Base-by-base conservation (phyloP, 441 rosid genomes). In the Flueggea neowawraea region DNA sequence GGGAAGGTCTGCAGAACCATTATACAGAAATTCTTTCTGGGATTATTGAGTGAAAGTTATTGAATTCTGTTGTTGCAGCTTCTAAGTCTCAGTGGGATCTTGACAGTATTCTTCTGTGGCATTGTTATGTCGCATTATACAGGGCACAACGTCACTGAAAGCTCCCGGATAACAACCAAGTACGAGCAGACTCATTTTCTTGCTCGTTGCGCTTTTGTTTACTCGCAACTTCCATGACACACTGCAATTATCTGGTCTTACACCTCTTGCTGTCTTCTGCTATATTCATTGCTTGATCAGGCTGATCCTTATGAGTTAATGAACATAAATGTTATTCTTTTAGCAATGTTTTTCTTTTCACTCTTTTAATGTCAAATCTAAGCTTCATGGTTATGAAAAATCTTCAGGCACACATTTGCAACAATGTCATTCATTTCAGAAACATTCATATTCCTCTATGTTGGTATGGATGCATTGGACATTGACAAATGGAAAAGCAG, bases 71-170 rank as follows among this genome's bases (percentile, higher is more conserved):
- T 56, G 49, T 52, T 75, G 82, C 86, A 85, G 91, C 79, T 83
- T 16, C 33, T 80, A 53, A 73, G 50, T 65, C 82, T 85, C 54
- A 85, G 91, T 58, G 91, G 91, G 15, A 85, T 83, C 69, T 69
- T 85, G 66, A 83, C 91, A 61, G 64, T 85, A 59, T 85, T 85
- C 78, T 83, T 83, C 78, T 77, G 88, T 50, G 91, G 91, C 57
- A 81, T 85, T 64, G 73, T 83, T 32, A 83, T 85, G 87, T 85
- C 88, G 6, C 91, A 85, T 68, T 83, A 83, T 63, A 81, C 91
- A 7, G 83, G 91, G 91, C 91, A 85, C 63, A 85, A 81, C 5
- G 81, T 85, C 53, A 81, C 91, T 16, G 84, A 85, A 71, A 79
- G 87, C 69, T 85, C 91, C 32, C 58, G 85, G 62, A 59, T 78